Evolutionary conservation across 169 alveolate genomes (phyloP).

Genomic region (Eimeria maxima): DNA sequence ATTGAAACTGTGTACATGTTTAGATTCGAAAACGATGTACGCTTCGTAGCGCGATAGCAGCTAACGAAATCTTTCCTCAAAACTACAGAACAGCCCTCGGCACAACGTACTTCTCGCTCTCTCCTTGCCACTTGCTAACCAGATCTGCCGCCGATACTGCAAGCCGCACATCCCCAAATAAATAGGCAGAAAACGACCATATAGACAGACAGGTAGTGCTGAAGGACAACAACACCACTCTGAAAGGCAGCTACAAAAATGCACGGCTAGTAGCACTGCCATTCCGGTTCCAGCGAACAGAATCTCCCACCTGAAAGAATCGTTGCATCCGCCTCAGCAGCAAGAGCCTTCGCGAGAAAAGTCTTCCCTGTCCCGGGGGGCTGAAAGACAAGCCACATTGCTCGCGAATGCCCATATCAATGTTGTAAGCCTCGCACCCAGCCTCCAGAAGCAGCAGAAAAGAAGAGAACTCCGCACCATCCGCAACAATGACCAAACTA

Average conservation of each 20-base stretch:
- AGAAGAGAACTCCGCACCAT: background rate
- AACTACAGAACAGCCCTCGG: background rate
- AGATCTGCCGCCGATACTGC: conserved; percentile 98
- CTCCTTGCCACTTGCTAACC: conserved; percentile 99
- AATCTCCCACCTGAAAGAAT: conserved; percentile 77
- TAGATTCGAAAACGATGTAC: background rate
- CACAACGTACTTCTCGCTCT: conserved; percentile 96
- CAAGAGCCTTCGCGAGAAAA: conserved; percentile 99
- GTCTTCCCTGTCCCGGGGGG: conserved; percentile 99
- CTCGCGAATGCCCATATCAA: background rate
- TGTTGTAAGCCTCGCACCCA: background rate
- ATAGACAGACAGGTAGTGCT: background rate
- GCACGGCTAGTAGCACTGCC: no score
- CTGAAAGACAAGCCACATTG: conserved; percentile 93
- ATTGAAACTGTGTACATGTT: background rate
- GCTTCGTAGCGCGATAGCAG: background rate
- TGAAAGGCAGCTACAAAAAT: background rate
- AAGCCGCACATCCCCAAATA: background rate
- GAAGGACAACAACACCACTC: background rate
- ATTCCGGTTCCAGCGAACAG: background rate
- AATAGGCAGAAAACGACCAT: background rate
- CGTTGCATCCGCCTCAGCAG: conserved; percentile 96
- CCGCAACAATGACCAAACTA: background rate
- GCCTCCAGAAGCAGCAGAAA: background rate
- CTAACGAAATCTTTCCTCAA: background rate